These are phyloP conservation scores for Chromosphaera perkinsii DNA, from an alignment of 208 protist species.

Conservation along the genomic window DNA sequence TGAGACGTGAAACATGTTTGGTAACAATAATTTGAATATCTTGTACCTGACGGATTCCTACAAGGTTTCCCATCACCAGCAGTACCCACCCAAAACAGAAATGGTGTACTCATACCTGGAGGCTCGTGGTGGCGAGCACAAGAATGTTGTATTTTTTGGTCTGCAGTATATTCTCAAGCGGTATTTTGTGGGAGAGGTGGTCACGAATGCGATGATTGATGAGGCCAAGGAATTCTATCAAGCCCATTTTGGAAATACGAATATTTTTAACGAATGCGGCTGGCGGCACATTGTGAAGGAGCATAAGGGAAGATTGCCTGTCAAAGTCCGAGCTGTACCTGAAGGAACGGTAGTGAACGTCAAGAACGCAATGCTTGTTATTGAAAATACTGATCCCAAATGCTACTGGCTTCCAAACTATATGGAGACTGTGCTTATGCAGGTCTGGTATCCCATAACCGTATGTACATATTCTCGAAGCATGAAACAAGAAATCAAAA, in stretches of 20 bases:
- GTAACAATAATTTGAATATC: no score
- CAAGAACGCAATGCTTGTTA: constrained; percentile 33
- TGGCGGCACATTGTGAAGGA: constrained; percentile 44
- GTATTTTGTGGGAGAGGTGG: constrained; percentile 24
- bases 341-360: constrained; percentile 35
- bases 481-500: constrained; percentile 27
- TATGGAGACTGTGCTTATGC: constrained; percentile 39
- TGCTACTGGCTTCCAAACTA: constrained; percentile 46
- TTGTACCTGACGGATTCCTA: constrained; percentile 29
- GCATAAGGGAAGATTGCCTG: constrained; percentile 36
- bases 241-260: constrained; percentile 16
- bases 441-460: constrained; percentile 45
- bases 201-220: constrained; percentile 37
- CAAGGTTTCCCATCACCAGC: constrained; percentile 39
- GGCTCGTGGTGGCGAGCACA: constrained; percentile 29
- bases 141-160: constrained; percentile 32
- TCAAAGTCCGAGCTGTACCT: constrained; percentile 36
- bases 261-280: constrained; percentile 27
- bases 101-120: constrained; percentile 48
- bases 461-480: constrained; percentile 37
- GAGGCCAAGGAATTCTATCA: constrained; percentile 26
- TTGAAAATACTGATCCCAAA: constrained; percentile 41
- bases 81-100: constrained; percentile 36
- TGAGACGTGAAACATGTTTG: no score
- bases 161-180: constrained; percentile 45